Conservation (phyloP, 371 early-diverging fungal species). For the Mortierella sp. region DNA sequence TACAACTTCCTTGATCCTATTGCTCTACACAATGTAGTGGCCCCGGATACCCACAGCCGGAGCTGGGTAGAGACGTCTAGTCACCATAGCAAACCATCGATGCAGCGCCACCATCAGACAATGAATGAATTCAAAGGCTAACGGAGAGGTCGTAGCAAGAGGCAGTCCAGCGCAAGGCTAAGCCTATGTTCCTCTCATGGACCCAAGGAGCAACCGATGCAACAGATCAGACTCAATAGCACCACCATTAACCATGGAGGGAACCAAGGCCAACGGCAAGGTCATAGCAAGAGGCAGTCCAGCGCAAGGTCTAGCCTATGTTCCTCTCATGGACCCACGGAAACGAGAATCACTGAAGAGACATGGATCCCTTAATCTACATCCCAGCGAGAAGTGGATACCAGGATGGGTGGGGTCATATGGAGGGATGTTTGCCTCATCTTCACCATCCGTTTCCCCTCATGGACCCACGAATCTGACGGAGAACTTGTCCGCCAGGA, state of each 20-base stretch:
- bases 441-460: slow-evolving; percentile 2
- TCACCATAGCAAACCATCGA: slow-evolving; percentile 20
- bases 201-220: slow-evolving; percentile 29
- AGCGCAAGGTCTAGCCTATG: slow-evolving; percentile 18
- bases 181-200: slow-evolving; percentile 25
- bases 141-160: slow-evolving; percentile 30
- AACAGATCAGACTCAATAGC: slow-evolving; percentile 26
- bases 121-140: neutral
- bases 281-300: slow-evolving; percentile 21
- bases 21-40: slow-evolving; percentile 23
- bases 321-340: slow-evolving; percentile 33
- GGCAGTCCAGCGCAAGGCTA: slow-evolving; percentile 17
- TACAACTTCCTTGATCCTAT: slow-evolving; percentile 40
- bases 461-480: slow-evolving; percentile 29
- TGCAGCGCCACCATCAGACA: slow-evolving; percentile 21
- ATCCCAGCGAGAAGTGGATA: slow-evolving; percentile 33
- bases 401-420: slow-evolving; percentile 19
- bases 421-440: slow-evolving; percentile 4
- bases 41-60: slow-evolving; percentile 36
- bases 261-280: slow-evolving; percentile 10
- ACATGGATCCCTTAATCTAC: slow-evolving; percentile 30
- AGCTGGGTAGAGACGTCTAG: slow-evolving; percentile 22
- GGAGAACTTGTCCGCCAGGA: slow-evolving; percentile 18
- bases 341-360: slow-evolving; percentile 15
- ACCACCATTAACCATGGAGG: no score